A percentile compares a stretch with the other conserved stretches of the same genome.
phyloP scores from a whole-genome alignment of 371 early-diverging fungal species.

The Choanephora cucurbitarum region DNA sequence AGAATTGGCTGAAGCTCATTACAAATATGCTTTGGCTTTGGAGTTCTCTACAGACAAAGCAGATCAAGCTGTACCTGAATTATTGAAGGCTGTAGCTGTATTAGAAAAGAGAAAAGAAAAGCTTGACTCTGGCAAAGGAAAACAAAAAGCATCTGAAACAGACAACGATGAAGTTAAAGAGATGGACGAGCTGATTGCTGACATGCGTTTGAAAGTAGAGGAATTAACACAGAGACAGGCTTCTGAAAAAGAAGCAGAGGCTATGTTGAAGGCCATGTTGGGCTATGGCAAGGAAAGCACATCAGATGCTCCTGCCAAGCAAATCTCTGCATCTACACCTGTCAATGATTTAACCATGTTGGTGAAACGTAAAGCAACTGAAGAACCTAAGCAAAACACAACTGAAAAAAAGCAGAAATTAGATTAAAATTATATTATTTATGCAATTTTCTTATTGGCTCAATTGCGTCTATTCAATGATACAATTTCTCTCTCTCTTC shows the following conservation, averaged over 20 bases:
- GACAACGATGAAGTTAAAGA: constrained; percentile 43
- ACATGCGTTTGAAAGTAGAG: constrained; percentile 53
- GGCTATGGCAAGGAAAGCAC: constrained; percentile 7
- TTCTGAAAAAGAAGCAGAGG: constrained; percentile 41
- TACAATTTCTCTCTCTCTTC: neutral
- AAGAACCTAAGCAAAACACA: constrained; percentile 1
- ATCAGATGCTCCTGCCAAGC: neutral
- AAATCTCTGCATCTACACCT: constrained; percentile 21
- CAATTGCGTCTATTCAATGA: no score
- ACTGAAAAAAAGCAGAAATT: constrained; percentile 16
- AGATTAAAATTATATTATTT: no score
- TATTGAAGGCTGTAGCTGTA: constrained; percentile 57
- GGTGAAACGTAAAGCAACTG: constrained; percentile 42
- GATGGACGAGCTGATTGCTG: constrained; percentile 46
- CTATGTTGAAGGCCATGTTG: constrained; percentile 34
- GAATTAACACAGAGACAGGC: constrained; percentile 41
- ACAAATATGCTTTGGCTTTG: constrained; percentile 72
- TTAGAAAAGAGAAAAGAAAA: constrained; percentile 49
- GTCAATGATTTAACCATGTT: constrained; percentile 48
- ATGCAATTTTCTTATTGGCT: no score
- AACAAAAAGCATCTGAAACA: constrained; percentile 30
- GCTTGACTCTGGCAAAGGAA: constrained; percentile 38
- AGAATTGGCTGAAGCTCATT: constrained; percentile 84
- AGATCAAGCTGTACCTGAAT: constrained; percentile 61
- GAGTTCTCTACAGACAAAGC: constrained; percentile 59